These are phyloP conservation scores for Cyclocybe cylindracea DNA, from an alignment of 768 basidiomycete species.

Conservation along the genomic window DNA sequence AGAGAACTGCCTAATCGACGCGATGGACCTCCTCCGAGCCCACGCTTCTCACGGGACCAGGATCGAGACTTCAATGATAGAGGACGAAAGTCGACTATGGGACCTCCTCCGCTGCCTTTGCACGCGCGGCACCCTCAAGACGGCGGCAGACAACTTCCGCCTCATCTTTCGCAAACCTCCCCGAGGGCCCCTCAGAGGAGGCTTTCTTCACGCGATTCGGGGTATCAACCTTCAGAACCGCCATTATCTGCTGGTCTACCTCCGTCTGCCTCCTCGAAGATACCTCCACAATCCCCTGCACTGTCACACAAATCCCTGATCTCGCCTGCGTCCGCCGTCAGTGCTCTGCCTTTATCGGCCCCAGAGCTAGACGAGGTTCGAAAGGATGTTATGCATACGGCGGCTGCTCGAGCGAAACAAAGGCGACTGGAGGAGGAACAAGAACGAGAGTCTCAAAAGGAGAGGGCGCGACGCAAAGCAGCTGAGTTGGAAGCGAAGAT, in stretches of 20 bases:
- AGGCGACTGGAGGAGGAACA: constrained; percentile 83
- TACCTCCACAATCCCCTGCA: constrained; percentile 45
- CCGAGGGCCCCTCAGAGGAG: constrained; percentile 31
- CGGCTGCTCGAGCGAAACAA: constrained; percentile 81
- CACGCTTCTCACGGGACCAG: constrained; percentile 32
- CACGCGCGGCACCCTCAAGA: constrained; percentile 41
- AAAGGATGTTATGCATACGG: constrained; percentile 80
- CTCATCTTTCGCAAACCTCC: constrained; percentile 48
- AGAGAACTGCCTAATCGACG: constrained; percentile 30
- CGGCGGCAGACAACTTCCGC: constrained; percentile 53
- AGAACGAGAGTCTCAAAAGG: constrained; percentile 76
- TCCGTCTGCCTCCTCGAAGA: constrained; percentile 21
- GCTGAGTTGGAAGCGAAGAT: constrained; percentile 72
- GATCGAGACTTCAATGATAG: constrained; percentile 34
- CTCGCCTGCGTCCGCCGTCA: constrained; percentile 35
- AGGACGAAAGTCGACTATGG: constrained; percentile 49
- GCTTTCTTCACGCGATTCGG: constrained; percentile 46
- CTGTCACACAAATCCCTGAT: constrained; percentile 37
- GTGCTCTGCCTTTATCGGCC: constrained; percentile 32
- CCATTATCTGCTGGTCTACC: constrained; percentile 29
- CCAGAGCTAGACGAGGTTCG: constrained; percentile 64
- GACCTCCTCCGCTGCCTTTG: constrained; percentile 49
- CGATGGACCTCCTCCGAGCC: constrained; percentile 40
- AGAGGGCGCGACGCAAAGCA: constrained; percentile 81
- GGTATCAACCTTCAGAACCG: constrained; percentile 34